Base-by-base conservation (phyloP, 2,329 filamentous ascomycete genomes). In the Cladosporium sp. region DNA sequence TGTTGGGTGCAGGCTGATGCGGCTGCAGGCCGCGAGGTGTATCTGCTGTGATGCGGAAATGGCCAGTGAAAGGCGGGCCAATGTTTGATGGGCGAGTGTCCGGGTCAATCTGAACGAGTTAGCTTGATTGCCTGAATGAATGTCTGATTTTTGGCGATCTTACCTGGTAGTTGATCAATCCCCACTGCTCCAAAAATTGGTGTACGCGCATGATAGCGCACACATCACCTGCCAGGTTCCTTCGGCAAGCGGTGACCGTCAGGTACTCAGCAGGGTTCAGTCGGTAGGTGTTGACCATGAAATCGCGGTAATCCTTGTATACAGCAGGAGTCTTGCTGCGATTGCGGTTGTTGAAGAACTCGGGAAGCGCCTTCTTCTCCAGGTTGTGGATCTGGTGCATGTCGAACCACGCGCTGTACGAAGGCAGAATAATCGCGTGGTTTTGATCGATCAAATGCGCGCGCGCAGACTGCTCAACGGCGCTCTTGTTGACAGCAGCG, bases 151-250 rank as follows among this genome's bases (percentile, higher is more conserved):
- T 10, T 6, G 9, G 14, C 22, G 7, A 9, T 45, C 60, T 32
- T 56, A 95, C 92, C 78, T 98, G 93, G 68, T 98, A 98, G 73
- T 98, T 98, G 70, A 98, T 96, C 65, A 98, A 77, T 7, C 93
- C 93, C 93, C 93, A 98, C 69, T 97, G 92, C 74, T 98, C 93
- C 34, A 98, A 79, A 74, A 98, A 98, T 13, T 90, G 87, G 71
- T 98, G 93, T 14, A 98, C 92, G 59, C 93, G 86, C 93, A 98
- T 98, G 63, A 98, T 98, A 37, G 93, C 92, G 74, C 93, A 98
- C 32, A 98, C 93, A 71, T 98, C 93, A 59, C 93, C 93, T 18
- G 93, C 93, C 66, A 98, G 74, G 69, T 98, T 98, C 61, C 93
- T 83, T 58, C 93, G 82, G 69, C 93, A 98, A 46, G 93, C 93